Base-by-base conservation (phyloP, 345 rosid species). In the Conringia planisiliqua region DNA sequence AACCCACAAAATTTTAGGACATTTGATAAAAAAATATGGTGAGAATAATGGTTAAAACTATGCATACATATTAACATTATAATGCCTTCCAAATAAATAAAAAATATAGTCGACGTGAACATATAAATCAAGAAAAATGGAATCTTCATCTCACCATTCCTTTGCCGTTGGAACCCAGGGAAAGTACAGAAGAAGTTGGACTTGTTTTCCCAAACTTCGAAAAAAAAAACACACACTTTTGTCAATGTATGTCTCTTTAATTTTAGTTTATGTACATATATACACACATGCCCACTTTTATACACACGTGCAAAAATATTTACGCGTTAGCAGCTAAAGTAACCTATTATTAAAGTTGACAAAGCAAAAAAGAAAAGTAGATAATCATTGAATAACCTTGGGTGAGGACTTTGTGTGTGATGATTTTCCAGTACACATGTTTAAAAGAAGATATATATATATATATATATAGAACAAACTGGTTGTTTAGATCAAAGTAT, bases 371-470 rank as follows among this genome's bases (percentile, higher is more conserved):
- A 32, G 36, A 70, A 62, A 38, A 27, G 42, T 63, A 26, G 43
- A 11, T 29, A 52, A 67, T 42, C 50, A 74, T 33, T 40, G 29
- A 48, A 70, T 63, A 70, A 88, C 96, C 93, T 88, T 88, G 10
- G 83, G 78, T 47, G 91, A 75, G 66, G 96, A 80, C 72, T 86
- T 86, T 32, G 91, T 65, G 78, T 70, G 74, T 74, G 91, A 67
- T 79, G 67, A 71, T 71, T 82, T 89, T 87, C 89, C 97, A 88
- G 89, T 87, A 75, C 78, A 78, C 81, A 77, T 77, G 17, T 57
- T 29, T 55, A 71, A 13, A 11, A 40, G 56, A 56, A 66, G 14
- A 36, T 1, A 63, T 55, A 29, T 55, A 27, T 27, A 27, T 10
- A 12, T 54, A 26, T 51, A 6, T 26, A 24, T n/a, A 43, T n/a